Evolutionary conservation across 345 rosid genomes (phyloP).

Genomic region (Lepidium africanum): DNA sequence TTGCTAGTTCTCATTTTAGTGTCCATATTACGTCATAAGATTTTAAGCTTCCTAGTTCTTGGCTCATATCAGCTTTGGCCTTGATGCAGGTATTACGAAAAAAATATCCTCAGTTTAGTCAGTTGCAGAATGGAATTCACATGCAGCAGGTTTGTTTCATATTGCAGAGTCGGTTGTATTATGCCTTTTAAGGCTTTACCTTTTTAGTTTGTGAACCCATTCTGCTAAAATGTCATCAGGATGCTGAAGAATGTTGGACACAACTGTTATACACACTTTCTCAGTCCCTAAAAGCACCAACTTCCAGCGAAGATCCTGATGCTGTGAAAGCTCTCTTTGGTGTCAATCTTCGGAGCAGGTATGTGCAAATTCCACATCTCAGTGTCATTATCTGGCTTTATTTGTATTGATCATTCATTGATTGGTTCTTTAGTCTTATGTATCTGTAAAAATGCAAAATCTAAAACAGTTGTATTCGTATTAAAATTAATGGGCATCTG

Average conservation of each 20-base stretch:
- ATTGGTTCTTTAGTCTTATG: neutral
- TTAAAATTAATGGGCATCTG: neutral
- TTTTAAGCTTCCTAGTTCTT: conserved; percentile 1
- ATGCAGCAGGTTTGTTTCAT: conserved; percentile 79
- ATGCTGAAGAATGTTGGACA: conserved; percentile 99
- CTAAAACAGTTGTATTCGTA: neutral
- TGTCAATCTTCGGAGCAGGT: conserved; percentile 86
- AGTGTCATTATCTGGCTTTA: neutral
- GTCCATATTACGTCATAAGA: neutral
- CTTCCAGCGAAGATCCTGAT: conserved; percentile 60
- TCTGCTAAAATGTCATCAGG: conserved; percentile 38
- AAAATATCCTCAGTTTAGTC: conserved; percentile 92
- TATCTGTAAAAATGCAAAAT: neutral
- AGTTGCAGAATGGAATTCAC: conserved; percentile 81
- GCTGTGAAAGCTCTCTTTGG: conserved; percentile 77
- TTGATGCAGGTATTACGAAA: conserved; percentile 64
- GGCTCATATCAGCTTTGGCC: conserved; percentile 1
- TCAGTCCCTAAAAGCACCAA: conserved; percentile 66
- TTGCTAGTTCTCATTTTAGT: neutral
- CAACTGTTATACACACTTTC: conserved; percentile 90
- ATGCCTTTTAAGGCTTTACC: neutral
- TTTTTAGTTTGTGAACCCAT: conserved; percentile 9
- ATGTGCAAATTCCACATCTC: neutral
- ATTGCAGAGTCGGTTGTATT: neutral
- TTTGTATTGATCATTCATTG: neutral